Conservation (phyloP, 441 rosid species). For the Populus hybrid region DNA sequence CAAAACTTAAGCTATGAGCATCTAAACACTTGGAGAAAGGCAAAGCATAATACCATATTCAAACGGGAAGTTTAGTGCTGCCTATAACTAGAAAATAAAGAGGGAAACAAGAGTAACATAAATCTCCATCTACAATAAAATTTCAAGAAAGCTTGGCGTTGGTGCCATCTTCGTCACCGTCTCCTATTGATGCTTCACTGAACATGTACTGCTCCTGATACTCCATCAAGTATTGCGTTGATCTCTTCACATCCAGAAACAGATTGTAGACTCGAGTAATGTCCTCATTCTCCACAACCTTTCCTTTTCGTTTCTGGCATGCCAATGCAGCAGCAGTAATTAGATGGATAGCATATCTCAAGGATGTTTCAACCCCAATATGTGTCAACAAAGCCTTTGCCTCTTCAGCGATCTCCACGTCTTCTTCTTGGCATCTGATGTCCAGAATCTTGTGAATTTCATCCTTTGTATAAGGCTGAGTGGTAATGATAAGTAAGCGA, state of each 20-base stretch:
- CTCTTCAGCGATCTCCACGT: constrained; percentile 81
- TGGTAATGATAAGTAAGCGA: constrained; percentile 77
- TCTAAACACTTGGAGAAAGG: background rate
- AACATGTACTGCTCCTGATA: constrained; percentile 75
- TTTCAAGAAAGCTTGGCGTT: constrained; percentile 45
- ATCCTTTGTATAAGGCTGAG: constrained; percentile 72
- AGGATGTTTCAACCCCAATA: constrained; percentile 85
- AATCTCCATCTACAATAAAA: constrained; percentile 1
- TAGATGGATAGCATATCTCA: constrained; percentile 89
- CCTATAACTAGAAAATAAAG: background rate
- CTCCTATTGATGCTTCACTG: constrained; percentile 42
- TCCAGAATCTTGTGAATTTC: constrained; percentile 78
- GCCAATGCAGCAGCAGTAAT: constrained; percentile 76
- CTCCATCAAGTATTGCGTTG: constrained; percentile 88
- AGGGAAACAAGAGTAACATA: background rate
- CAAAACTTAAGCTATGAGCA: background rate
- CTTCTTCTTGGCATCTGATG: constrained; percentile 94
- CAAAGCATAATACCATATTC: background rate
- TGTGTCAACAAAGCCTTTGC: constrained; percentile 62
- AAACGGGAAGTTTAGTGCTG: background rate
- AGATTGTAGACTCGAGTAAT: constrained; percentile 69
- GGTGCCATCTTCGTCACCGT: constrained; percentile 37
- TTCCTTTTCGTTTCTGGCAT: constrained; percentile 66
- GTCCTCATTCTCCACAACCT: constrained; percentile 71
- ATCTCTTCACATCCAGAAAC: constrained; percentile 68